Evolutionary conservation across 331 rosid species (phyloP), one percentile per base, ranked within the genome.

Genomic region (Rosa hybrid): DNA sequence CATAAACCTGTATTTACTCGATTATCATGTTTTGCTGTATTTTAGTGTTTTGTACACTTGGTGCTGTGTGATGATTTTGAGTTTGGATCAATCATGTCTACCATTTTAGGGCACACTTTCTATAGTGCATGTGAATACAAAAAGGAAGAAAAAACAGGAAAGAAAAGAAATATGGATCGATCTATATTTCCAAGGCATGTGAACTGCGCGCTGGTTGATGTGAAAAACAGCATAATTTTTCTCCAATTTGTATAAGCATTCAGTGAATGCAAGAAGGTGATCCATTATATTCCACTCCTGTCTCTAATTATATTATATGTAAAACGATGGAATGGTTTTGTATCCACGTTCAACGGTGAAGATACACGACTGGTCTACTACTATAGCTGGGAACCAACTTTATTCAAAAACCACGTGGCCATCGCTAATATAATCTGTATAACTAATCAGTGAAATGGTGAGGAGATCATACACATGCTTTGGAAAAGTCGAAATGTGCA

Each of bases 261-360:
- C 42, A 42, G 76, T 68, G 73, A 80, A 77, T 18, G 46, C 54
- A 18, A 83, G 23, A 64, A 20, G 71, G 84, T 71, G 82, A 76
- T 6, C 5, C 34, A 21, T 25, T 62, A 62, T 23, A 62, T 27
- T 25, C 68, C 68, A 62, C 39, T 62, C 12, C 18, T 2, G 7
- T 25, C 39, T 27, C 34, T 23, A 60, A 60, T 12, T 27, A 62
- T 62, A 62, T 23, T 12, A 62, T 62, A 62, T 59, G 68, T 12
- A 1, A 11, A 62, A 62, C 12, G 68, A 25, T 62, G 18, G 68
- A 62, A 25, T 25, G 25, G 12, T 25, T 62, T 62, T 59, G 17
- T 27, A 12, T 83, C 89, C 91, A 89, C 89, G 67, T 81, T 87
- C 86, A 81, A 86, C 69, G 81, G 89, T 65, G 76, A 77, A 74